Evolutionary conservation across 2,329 filamentous ascomycete species (phyloP).

Genomic region (Phaeosphaeria sp.): DNA sequence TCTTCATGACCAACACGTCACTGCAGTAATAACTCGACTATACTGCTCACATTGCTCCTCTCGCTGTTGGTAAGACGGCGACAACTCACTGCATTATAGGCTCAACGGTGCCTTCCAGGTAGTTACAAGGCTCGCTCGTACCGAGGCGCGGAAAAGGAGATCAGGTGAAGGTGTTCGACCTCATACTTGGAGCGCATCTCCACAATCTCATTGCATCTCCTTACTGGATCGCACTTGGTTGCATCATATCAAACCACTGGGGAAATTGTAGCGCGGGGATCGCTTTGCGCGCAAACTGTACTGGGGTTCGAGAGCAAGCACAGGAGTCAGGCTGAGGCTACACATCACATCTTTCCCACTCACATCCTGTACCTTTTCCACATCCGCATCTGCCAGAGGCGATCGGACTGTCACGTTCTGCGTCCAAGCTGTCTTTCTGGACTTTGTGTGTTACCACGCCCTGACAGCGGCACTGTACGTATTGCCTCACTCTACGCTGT

Average conservation of each 20-base stretch:
- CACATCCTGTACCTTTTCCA: conserved; percentile 44
- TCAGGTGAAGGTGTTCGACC: conserved; percentile 22
- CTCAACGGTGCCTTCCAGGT: background rate
- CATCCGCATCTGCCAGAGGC: conserved; percentile 50
- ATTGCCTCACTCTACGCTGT: conserved; percentile 44
- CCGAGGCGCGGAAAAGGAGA: conserved; percentile 14
- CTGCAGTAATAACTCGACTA: background rate
- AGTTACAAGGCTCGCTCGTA: conserved; percentile 1
- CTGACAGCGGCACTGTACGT: conserved; percentile 49
- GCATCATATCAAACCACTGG: conserved; percentile 29
- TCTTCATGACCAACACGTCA: conserved; percentile 10
- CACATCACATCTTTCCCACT: conserved; percentile 36
- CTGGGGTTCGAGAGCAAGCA: conserved; percentile 33
- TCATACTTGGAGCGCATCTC: conserved; percentile 13
- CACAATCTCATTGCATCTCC: conserved; percentile 23
- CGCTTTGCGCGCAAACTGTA: conserved; percentile 33
- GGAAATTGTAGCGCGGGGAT: conserved; percentile 31
- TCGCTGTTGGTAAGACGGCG: background rate
- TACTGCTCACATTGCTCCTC: background rate
- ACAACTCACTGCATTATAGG: conserved; percentile 1
- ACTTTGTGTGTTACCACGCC: conserved; percentile 34
- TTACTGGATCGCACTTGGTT: conserved; percentile 29
- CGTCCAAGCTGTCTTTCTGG: conserved; percentile 43
- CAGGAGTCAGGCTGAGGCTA: conserved; percentile 34
- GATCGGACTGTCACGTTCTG: conserved; percentile 44